phyloP scores from a whole-genome alignment of 2,329 filamentous ascomycete species.

The Colletotrichum theobromicola region DNA sequence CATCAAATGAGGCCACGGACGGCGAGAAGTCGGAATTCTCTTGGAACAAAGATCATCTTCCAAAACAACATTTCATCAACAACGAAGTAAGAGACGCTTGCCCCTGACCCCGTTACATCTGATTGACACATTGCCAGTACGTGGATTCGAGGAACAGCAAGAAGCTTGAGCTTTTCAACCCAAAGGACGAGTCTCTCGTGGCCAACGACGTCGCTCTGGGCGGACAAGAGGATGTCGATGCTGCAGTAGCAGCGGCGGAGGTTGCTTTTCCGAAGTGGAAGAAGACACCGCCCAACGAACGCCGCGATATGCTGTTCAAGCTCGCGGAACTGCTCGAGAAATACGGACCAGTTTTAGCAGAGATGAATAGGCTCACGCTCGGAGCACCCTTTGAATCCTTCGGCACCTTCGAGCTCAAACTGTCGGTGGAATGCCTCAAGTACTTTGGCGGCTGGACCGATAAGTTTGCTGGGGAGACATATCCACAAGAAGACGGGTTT shows the following conservation, averaged over 20 bases:
- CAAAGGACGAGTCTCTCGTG: conserved; percentile 52
- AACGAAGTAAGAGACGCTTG: conserved; percentile 31
- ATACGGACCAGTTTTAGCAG: conserved; percentile 36
- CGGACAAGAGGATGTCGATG: conserved; percentile 51
- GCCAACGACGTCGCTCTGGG: conserved; percentile 52
- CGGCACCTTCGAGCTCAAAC: conserved; percentile 46
- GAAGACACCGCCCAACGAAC: conserved; percentile 37
- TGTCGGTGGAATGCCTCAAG: conserved; percentile 41
- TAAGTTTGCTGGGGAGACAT: conserved; percentile 28
- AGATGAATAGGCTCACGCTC: conserved; percentile 49
- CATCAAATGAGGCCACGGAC: conserved; percentile 20
- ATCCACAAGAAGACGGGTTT: conserved; percentile 46
- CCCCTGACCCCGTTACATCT: not conserved
- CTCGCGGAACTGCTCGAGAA: conserved; percentile 48
- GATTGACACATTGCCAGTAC: conserved; percentile 30
- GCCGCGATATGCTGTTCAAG: conserved; percentile 45
- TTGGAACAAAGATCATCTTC: conserved; percentile 35
- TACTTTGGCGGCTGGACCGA: conserved; percentile 30
- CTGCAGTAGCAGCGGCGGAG: conserved; percentile 52
- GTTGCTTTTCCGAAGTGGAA: conserved; percentile 51
- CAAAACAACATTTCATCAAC: conserved; percentile 43
- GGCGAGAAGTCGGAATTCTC: conserved; percentile 20
- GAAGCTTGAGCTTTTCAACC: conserved; percentile 54
- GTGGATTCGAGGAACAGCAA: conserved; percentile 46
- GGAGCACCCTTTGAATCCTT: conserved; percentile 49